phyloP scores from a whole-genome alignment of 2,329 filamentous ascomycete genomes.

The Hymenotorrendiella dingleyae region DNA sequence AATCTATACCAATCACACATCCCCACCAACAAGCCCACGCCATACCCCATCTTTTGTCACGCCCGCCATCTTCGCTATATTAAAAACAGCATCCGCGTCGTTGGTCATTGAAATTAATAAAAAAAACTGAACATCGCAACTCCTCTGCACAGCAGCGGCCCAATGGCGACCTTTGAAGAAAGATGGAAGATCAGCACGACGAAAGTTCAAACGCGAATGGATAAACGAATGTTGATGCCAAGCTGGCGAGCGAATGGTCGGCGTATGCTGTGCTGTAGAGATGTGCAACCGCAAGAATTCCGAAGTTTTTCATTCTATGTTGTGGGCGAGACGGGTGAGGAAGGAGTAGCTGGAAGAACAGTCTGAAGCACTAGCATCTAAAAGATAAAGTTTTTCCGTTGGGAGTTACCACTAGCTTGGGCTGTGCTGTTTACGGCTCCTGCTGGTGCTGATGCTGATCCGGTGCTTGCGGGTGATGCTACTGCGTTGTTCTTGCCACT shows the following conservation, averaged over 20 bases:
- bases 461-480: background rate
- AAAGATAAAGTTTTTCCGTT: slow-evolving; percentile 3
- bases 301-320: no score
- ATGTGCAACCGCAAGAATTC: no score
- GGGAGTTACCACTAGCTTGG: slow-evolving; percentile 9
- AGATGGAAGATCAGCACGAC: slow-evolving; percentile 47
- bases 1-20: background rate
- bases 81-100: background rate
- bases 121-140: slow-evolving; percentile 61
- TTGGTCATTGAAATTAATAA: slow-evolving; percentile 46
- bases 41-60: background rate
- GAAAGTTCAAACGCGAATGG: slow-evolving; percentile 31
- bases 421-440: background rate
- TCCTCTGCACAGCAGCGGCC: slow-evolving; percentile 48
- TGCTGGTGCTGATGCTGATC: background rate
- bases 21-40: background rate
- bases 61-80: background rate
- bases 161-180: slow-evolving; percentile 49
- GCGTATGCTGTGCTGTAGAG: slow-evolving; percentile 4
- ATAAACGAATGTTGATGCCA: background rate
- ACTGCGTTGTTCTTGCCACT: background rate
- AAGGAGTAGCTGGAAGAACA: background rate
- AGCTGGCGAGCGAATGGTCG: slow-evolving; percentile 4
- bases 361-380: background rate
- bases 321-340: background rate